A percentile compares a stretch with the other conserved stretches of the same genome.
Evolutionary conservation across 2,329 filamentous ascomycete species (phyloP).

Genomic region (Malbranchea zuffiana): DNA sequence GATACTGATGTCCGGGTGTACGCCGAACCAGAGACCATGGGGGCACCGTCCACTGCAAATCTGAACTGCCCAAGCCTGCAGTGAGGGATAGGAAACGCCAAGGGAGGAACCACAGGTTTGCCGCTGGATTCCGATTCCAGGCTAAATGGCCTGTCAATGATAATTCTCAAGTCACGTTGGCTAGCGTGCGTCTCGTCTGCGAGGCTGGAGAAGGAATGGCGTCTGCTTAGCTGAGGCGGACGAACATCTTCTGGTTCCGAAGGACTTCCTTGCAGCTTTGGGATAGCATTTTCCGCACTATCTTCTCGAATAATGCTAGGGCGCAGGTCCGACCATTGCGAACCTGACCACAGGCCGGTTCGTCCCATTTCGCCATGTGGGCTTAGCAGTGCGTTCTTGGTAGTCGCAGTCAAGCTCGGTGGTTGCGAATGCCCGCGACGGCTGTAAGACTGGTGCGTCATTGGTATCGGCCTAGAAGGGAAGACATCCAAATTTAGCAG

Average conservation of each 20-base stretch:
- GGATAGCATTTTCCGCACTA: constrained; percentile 18
- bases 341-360: constrained; percentile 31
- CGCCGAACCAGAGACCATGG: constrained; percentile 68
- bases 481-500: background rate
- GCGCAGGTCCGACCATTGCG: constrained; percentile 31
- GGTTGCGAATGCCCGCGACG: constrained; percentile 16
- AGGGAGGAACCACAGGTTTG: constrained; percentile 44
- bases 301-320: constrained; percentile 21
- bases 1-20: constrained; percentile 56
- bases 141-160: constrained; percentile 61
- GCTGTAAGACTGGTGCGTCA: constrained; percentile 22
- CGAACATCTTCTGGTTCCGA: constrained; percentile 17
- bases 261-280: constrained; percentile 16
- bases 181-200: constrained; percentile 49
- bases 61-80: constrained; percentile 73
- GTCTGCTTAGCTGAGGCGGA: constrained; percentile 33
- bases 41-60: constrained; percentile 66
- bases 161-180: constrained; percentile 62
- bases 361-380: constrained; percentile 24
- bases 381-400: constrained; percentile 40
- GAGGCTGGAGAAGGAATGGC: constrained; percentile 66
- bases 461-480: constrained; percentile 9
- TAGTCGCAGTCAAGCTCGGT: constrained; percentile 50
- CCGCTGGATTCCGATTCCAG: constrained; percentile 55
- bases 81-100: constrained; percentile 70